A percentile compares a stretch with the other conserved stretches of the same genome.
These are phyloP conservation scores for Arachis stenosperma DNA, from an alignment of 306 rosid species.

Conservation along the genomic window DNA sequence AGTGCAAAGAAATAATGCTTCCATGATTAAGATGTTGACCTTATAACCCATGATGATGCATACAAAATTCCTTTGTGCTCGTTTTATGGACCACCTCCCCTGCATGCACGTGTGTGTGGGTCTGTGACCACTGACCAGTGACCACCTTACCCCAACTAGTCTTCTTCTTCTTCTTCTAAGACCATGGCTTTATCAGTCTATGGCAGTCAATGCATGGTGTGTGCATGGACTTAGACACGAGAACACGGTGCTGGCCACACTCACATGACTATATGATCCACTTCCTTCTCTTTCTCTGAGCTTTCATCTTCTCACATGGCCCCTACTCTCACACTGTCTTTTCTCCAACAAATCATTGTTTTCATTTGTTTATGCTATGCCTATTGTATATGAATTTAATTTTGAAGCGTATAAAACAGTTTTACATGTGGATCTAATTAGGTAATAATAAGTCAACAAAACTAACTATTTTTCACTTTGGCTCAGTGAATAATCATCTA, in stretches of 20 bases:
- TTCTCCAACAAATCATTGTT: background rate
- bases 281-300: constrained; percentile 36
- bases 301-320: constrained; percentile 37
- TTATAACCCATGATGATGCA: constrained; percentile 38
- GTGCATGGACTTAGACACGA: background rate
- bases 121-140: constrained; percentile 35
- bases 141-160: constrained; percentile 34
- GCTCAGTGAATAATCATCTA: too few relatives aligned
- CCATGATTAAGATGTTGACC: constrained; percentile 83
- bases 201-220: constrained; percentile 26
- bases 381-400: too few relatives aligned
- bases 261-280: constrained; percentile 49
- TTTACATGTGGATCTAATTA: too few relatives aligned
- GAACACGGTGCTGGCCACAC: constrained; percentile 15
- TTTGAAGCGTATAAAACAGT: too few relatives aligned
- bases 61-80: constrained; percentile 69
- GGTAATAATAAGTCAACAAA: too few relatives aligned
- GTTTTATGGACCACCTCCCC: constrained; percentile 64
- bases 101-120: constrained; percentile 81
- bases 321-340: constrained; percentile 19
- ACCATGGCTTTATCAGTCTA: background rate
- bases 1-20: constrained; percentile 63
- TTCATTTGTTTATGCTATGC: background rate
- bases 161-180: constrained; percentile 13
- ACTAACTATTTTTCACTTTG: too few relatives aligned